phyloP scores from a whole-genome alignment of 208 protist species.

The Crithidia expoeki region DNA sequence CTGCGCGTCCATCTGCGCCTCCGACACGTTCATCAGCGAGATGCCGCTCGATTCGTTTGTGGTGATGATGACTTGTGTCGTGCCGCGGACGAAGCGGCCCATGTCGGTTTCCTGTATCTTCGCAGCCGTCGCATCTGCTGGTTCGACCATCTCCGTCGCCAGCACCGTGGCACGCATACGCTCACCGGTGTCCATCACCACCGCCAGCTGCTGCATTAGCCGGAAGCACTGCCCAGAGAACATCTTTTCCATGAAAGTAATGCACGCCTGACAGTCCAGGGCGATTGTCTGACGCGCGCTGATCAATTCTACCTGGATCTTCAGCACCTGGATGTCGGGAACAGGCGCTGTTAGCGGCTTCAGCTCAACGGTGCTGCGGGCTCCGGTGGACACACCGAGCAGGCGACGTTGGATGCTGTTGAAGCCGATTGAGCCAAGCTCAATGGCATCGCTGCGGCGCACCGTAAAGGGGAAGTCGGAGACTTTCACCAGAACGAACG shows the following conservation, averaged over 20 bases:
- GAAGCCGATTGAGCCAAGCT: slow-evolving; percentile 56
- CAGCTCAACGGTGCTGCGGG: slow-evolving; percentile 54
- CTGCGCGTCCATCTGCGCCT: slow-evolving; percentile 81
- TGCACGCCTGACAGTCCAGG: slow-evolving; percentile 70
- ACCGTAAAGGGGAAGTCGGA: slow-evolving; percentile 70
- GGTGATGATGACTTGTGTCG: slow-evolving; percentile 51
- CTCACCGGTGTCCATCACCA: slow-evolving; percentile 58
- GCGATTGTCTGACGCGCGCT: slow-evolving; percentile 58
- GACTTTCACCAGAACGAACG: slow-evolving; percentile 44
- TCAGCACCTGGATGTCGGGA: slow-evolving; percentile 43
- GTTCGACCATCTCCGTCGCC: slow-evolving; percentile 29
- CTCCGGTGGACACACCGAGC: slow-evolving; percentile 57
- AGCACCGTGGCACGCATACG: slow-evolving; percentile 58
- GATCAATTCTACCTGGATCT: slow-evolving; percentile 61
- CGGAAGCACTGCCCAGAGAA: slow-evolving; percentile 73
- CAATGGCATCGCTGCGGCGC: slow-evolving; percentile 34
- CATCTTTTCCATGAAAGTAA: slow-evolving; percentile 41
- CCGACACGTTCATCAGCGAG: slow-evolving; percentile 70
- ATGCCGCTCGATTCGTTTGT: slow-evolving; percentile 70
- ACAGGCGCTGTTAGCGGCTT: slow-evolving; percentile 24
- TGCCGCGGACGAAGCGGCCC: slow-evolving; percentile 39
- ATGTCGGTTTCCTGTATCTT: slow-evolving; percentile 29
- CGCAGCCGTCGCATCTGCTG: slow-evolving; percentile 11
- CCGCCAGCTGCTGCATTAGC: slow-evolving; percentile 58
- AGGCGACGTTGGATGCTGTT: slow-evolving; percentile 84